Percentiles rank a stretch among this genome's conserved stretches.
phyloP scores from a whole-genome alignment of 2,329 filamentous ascomycete species.

The Arthroderma sp. region DNA sequence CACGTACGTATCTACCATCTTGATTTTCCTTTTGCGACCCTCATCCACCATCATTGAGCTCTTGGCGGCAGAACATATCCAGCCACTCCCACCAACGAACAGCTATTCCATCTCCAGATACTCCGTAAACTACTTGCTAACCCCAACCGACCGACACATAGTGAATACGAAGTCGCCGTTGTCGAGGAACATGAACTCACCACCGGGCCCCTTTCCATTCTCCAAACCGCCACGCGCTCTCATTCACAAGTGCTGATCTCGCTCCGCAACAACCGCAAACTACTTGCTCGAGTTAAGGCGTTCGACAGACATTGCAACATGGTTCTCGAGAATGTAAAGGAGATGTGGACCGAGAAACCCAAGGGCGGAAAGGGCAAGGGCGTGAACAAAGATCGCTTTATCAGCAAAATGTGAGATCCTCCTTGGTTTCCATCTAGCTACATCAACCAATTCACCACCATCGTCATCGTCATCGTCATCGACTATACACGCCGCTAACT shows the following conservation, averaged over 20 bases:
- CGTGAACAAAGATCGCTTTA: conserved; percentile 96
- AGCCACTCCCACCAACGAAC: conserved; percentile 13
- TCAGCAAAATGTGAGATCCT: conserved; percentile 74
- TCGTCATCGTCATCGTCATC: neutral
- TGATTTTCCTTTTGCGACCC: conserved; percentile 7
- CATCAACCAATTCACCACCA: neutral
- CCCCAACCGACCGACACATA: conserved; percentile 24
- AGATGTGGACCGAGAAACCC: conserved; percentile 98
- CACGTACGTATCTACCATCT: conserved; percentile 50
- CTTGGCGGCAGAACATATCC: neutral
- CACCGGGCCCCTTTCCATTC: conserved; percentile 73
- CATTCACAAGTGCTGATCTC: conserved; percentile 95
- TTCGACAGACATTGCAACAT: conserved; percentile 99
- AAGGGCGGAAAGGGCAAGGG: conserved; percentile 78
- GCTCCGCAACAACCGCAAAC: conserved; percentile 95
- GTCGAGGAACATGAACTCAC: conserved; percentile 70
- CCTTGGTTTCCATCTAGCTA: neutral
- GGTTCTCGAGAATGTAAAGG: conserved; percentile 93
- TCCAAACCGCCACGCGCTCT: conserved; percentile 88
- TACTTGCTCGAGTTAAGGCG: conserved; percentile 92
- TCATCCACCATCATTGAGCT: neutral
- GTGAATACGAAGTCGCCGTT: conserved; percentile 81
- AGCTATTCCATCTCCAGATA: neutral
- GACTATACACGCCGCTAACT: neutral
- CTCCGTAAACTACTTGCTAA: conserved; percentile 11